Evolutionary conservation across 2,329 filamentous ascomycete species (phyloP), one percentile per base, ranked within the genome.

Genomic region (Graphilbum fragrans): DNA sequence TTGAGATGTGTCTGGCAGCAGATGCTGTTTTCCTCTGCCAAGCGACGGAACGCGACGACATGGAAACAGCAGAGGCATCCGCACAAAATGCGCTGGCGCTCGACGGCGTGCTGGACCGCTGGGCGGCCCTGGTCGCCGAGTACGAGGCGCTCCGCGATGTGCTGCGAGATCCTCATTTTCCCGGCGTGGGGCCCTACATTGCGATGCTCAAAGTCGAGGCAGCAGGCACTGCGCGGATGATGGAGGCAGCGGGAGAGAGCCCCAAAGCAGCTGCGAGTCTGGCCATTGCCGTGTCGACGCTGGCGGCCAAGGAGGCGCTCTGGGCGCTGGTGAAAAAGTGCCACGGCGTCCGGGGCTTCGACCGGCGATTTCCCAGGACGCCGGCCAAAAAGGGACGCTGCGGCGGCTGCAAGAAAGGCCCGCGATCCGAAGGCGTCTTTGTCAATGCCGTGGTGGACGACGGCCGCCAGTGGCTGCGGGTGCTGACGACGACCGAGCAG

Each of bases 391-490:
- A 3, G 21, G 20, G 18, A 11, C 21, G 5, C 16, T 19, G 10
- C 23, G 35, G 6, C 10, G 29, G 9, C 12, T 16, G 18, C 20
- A 5, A 11, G 18, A 39, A 37, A 23, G 35, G 40, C 21, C 41
- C 32, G 4, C 44, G 45, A 7, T 25, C 23, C 2, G 44, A 48
- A 7, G 38, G 44, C 9, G 48, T 56, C 1, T 49, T 49, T 27
- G 49, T 59, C 9, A 55, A 60, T 32, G 58, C 57, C 2, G 53
- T 59, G 3, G 54, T 58, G 3, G 55, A 60, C 31, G 51, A 53
- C 23, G 58, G 58, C 5, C 51, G 51, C 2, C 51, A 52, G 18
- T 61, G 58, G 58, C 45, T 61, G 25, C 58, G 58, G 22, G 53
- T 60, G 37, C 34, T 60, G 19, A 54, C 50, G 35, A 55, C 53